phyloP scores from a whole-genome alignment of 345 rosid genomes.

The Hirschfeldia incana region DNA sequence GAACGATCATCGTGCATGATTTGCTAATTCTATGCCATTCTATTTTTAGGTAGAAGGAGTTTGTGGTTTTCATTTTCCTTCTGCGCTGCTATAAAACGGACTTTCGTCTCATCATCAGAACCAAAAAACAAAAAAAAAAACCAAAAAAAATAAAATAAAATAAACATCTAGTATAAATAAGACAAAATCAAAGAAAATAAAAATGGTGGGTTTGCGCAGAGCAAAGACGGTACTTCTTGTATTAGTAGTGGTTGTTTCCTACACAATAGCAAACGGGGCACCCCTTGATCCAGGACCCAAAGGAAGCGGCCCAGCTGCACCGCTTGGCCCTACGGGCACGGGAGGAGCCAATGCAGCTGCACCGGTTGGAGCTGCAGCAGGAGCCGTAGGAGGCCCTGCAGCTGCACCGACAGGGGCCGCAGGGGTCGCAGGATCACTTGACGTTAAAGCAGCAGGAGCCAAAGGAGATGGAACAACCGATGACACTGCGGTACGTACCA shows the following conservation, averaged over 20 bases:
- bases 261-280: conserved; percentile 3
- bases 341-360: too few relatives aligned
- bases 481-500: conserved; percentile 34
- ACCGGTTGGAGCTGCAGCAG: not conserved
- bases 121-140: not conserved
- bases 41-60: conserved; percentile 1
- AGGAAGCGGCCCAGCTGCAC: not conserved
- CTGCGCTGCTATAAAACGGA: conserved; percentile 18
- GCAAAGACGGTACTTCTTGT: not conserved
- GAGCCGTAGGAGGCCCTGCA: not conserved
- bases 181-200: not conserved
- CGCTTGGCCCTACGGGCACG: too few relatives aligned
- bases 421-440: not conserved
- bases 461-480: conserved; percentile 42
- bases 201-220: conserved; percentile 25
- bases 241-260: conserved; percentile 10
- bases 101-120: not conserved
- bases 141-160: not conserved
- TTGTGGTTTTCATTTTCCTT: not conserved
- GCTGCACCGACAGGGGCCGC: not conserved
- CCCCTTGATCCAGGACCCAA: not conserved
- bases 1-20: not conserved
- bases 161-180: not conserved
- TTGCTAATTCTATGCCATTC: not conserved
- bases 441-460: conserved; percentile 36